These are phyloP conservation scores for Colletotrichum filicis DNA, from an alignment of 2,329 filamentous ascomycete species.

Conservation along the genomic window DNA sequence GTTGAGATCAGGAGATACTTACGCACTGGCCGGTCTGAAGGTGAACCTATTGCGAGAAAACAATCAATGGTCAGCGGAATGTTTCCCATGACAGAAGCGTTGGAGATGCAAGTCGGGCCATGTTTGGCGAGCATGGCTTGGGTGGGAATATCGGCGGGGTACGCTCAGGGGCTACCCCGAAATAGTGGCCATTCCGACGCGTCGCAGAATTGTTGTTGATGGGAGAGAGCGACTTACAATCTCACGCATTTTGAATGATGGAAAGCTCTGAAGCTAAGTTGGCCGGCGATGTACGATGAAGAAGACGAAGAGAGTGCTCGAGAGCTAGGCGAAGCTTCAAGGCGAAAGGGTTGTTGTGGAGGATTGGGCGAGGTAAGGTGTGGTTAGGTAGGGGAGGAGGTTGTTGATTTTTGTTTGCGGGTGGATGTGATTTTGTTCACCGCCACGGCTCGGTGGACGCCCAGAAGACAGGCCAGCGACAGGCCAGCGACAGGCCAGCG, in stretches of 20 bases:
- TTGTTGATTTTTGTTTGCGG: slow-evolving; percentile 51
- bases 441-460: slow-evolving; percentile 42
- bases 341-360: slow-evolving; percentile 34
- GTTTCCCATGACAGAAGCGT: not conserved
- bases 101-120: not conserved
- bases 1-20: slow-evolving; percentile 49
- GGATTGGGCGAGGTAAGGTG: slow-evolving; percentile 40
- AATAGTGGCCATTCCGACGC: slow-evolving; percentile 46
- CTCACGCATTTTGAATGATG: slow-evolving; percentile 70
- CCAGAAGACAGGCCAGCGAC: slow-evolving; percentile 39
- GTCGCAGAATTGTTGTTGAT: slow-evolving; percentile 42
- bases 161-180: slow-evolving; percentile 46
- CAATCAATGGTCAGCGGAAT: slow-evolving; percentile 63
- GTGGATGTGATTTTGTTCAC: slow-evolving; percentile 44
- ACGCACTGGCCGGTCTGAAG: slow-evolving; percentile 99
- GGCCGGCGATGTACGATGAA: slow-evolving; percentile 40
- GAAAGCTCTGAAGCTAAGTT: slow-evolving; percentile 37
- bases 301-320: slow-evolving; percentile 40
- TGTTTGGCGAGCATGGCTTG: not conserved
- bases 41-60: slow-evolving; percentile 81
- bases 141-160: slow-evolving; percentile 36
- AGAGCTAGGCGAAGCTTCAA: slow-evolving; percentile 43
- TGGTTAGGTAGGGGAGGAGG: slow-evolving; percentile 39
- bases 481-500: slow-evolving; percentile 27
- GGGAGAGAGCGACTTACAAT: slow-evolving; percentile 64